Evolutionary conservation across 2,329 filamentous ascomycete genomes (phyloP), one percentile per base, ranked within the genome.

Genomic region (Ophiostoma ips): DNA sequence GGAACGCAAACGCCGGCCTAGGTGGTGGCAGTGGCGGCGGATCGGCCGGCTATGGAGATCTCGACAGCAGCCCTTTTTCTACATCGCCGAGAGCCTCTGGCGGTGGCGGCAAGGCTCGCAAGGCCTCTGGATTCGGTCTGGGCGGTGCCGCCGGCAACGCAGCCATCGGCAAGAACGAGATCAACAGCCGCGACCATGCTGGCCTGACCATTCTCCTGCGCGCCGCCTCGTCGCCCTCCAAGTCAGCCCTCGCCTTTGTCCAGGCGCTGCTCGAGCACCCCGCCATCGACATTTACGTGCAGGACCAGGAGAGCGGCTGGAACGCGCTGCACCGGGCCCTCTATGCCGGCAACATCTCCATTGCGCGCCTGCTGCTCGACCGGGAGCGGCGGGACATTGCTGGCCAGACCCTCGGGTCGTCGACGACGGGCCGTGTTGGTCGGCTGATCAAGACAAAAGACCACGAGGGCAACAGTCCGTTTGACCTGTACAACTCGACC

Each of bases 381-480:
- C 83, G 83, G 57, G 90, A 95, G 62, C 72, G 81, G 19, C 76
- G 74, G 35, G 79, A 88, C 49, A 59, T 75, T 56, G 71, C 66
- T 3, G 72, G 79, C 38, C 80, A 81, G 55, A 77, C 77, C 7
- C 69, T 74, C 16, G 73, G 73, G 21, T 75, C 72, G 13, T 70
- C 76, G 16, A 68, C 73, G 18, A 68, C 73, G 18, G 72, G 78
- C 56, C 79, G 79, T 59, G 77, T 81, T 31, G 81, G 83, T 10
- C 83, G 82, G 28, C 68, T 96, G 38, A 89, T 95, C 60, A 95
- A 94, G 68, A 87, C 92, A 48, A 98, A 96, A 64, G 92, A 98
- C 60, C 81, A 85, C 52, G 92, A 96, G 66, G 90, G 90, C 10
- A 88, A 94, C 61, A 94, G 88, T 57, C 90, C 92, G 0, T 90